Evolutionary conservation across 108 stramenopile genomes (phyloP).

Genomic region (Cyclostephanos invisitatus): DNA sequence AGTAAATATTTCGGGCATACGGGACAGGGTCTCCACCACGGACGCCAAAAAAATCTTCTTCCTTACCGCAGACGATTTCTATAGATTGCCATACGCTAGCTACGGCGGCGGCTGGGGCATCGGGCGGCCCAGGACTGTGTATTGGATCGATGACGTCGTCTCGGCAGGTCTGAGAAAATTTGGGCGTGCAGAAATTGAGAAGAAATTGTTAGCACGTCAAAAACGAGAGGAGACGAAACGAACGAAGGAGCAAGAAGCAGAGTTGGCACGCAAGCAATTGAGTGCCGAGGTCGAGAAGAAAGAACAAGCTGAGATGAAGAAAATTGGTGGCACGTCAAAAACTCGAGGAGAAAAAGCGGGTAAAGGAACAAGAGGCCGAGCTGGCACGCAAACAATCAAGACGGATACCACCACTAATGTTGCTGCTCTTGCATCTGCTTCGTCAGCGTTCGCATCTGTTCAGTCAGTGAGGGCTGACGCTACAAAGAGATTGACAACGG

Average conservation of each 20-base stretch:
- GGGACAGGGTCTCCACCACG: not conserved
- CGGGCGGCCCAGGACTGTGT: not conserved
- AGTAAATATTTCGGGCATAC: not conserved
- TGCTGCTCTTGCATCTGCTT: too few relatives aligned
- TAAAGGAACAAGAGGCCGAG: constrained; percentile 11
- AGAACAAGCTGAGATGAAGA: too few relatives aligned
- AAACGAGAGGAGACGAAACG: constrained; percentile 18
- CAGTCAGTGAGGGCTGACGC: not conserved
- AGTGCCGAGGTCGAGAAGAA: not conserved
- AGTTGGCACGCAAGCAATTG: constrained; percentile 6
- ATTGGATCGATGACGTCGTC: not conserved
- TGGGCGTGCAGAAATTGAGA: too few relatives aligned
- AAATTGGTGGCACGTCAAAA: constrained; percentile 4
- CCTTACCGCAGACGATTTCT: not conserved
- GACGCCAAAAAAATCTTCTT: constrained; percentile 11
- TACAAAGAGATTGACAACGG: not conserved
- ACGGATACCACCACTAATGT: constrained; percentile 1
- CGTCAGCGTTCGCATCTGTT: too few relatives aligned
- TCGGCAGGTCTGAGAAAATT: too few relatives aligned
- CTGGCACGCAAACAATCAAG: constrained; percentile 1
- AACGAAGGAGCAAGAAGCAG: constrained; percentile 6
- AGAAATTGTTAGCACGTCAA: not conserved
- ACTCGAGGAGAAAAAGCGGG: constrained; percentile 11
- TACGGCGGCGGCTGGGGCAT: not conserved
- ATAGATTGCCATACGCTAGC: not conserved